phyloP scores from a whole-genome alignment of 1,284 basidiomycete genomes.

The Crepidotus sp. region DNA sequence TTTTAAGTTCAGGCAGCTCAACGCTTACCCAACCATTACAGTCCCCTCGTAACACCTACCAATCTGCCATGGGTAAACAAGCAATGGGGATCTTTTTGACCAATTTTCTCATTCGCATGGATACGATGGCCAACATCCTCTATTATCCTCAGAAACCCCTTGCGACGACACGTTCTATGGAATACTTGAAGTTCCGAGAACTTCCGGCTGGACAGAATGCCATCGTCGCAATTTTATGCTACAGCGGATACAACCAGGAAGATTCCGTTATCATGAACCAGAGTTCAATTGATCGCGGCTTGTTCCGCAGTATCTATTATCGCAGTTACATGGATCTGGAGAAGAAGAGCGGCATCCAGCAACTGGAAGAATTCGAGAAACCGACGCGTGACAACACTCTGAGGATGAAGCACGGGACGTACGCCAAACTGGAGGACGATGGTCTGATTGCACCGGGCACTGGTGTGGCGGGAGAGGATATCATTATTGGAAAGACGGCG shows the following conservation, averaged over 20 bases:
- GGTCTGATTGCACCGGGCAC: constrained; percentile 94
- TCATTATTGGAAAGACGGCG: constrained; percentile 98
- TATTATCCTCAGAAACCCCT: constrained; percentile 99
- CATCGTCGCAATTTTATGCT: constrained; percentile 96
- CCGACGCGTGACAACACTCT: constrained; percentile 90
- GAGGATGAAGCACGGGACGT: constrained; percentile 96
- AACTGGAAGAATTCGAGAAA: constrained; percentile 96
- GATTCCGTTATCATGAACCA: constrained; percentile 99
- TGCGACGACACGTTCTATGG: constrained; percentile 97
- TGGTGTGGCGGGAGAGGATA: constrained; percentile 93
- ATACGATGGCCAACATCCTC: constrained; percentile 97
- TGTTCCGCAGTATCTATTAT: constrained; percentile 99
- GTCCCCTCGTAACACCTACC: constrained; percentile 99
- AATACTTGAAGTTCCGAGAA: constrained; percentile 96
- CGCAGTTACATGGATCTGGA: constrained; percentile 97
- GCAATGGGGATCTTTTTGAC: constrained; percentile 98
- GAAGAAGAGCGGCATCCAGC: constrained; percentile 91
- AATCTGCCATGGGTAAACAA: constrained; percentile 99
- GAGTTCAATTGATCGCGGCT: constrained; percentile 93
- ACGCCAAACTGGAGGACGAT: constrained; percentile 97
- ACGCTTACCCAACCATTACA: constrained; percentile 27
- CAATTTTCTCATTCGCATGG: constrained; percentile 96
- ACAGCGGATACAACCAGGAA: constrained; percentile 99
- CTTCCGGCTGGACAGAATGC: constrained; percentile 97
- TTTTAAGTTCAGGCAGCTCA: neutral